Evolutionary conservation across 2,329 filamentous ascomycete species (phyloP).

Genomic region (Metarhizium humberi): DNA sequence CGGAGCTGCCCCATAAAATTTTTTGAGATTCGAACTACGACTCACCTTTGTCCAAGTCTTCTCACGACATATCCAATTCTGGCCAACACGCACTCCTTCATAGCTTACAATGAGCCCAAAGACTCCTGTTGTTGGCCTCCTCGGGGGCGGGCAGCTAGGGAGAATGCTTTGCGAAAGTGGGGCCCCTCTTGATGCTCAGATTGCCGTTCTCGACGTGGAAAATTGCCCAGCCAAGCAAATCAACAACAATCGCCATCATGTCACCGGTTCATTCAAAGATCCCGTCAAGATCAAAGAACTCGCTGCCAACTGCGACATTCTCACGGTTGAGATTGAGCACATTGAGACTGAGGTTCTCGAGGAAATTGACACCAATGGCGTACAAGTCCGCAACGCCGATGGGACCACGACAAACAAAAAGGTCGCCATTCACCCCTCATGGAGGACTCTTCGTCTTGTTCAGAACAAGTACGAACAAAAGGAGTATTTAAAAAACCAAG

Average conservation of each 20-base stretch:
- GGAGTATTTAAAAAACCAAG: conserved; percentile 58
- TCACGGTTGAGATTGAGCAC: conserved; percentile 94
- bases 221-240: conserved; percentile 79
- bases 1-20: no score
- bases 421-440: conserved; percentile 67
- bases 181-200: conserved; percentile 59
- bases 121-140: conserved; percentile 38
- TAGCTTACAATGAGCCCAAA: conserved; percentile 7
- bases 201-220: conserved; percentile 70
- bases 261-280: conserved; percentile 84
- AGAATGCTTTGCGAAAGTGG: conserved; percentile 93
- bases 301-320: conserved; percentile 65
- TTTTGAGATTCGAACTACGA: no score
- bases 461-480: conserved; percentile 94
- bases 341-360: conserved; percentile 85
- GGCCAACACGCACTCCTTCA: no score
- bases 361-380: conserved; percentile 61
- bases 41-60: no score
- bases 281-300: conserved; percentile 67
- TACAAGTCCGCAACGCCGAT: conserved; percentile 33
- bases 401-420: conserved; percentile 24
- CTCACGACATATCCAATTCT: no score
- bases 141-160: conserved; percentile 67
- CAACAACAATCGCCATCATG: conserved; percentile 63
- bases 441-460: conserved; percentile 77